These are phyloP conservation scores for Kodamaea sp. DNA, from an alignment of 1,139 yeast genomes.

Conservation along the genomic window DNA sequence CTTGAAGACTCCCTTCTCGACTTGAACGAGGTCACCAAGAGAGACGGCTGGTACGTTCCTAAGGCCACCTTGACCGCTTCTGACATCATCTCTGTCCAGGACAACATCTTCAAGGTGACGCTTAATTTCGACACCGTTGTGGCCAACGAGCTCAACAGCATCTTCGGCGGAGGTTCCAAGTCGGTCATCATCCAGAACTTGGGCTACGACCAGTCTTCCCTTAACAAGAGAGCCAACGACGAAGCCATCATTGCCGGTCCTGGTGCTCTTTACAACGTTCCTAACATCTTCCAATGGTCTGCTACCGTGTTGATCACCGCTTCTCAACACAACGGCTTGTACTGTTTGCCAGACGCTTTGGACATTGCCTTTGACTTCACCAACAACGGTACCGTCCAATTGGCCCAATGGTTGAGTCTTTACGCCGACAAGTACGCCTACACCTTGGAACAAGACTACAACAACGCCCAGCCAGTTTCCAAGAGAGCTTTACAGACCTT, in stretches of 20 bases:
- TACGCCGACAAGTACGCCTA: slow-evolving; percentile 19
- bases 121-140: slow-evolving; percentile 19
- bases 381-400: slow-evolving; percentile 14
- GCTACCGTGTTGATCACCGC: slow-evolving; percentile 28
- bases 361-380: slow-evolving; percentile 25
- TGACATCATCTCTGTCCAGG: slow-evolving; percentile 26
- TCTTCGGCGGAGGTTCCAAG: slow-evolving; percentile 7
- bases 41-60: slow-evolving; percentile 21
- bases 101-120: slow-evolving; percentile 30
- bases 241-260: slow-evolving; percentile 12
- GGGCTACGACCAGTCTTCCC: slow-evolving; percentile 11
- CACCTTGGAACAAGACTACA: slow-evolving; percentile 12
- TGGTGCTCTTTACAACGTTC: slow-evolving; percentile 10
- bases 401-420: slow-evolving; percentile 18
- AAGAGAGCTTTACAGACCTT: slow-evolving; percentile 6
- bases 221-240: slow-evolving; percentile 10
- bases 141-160: slow-evolving; percentile 13
- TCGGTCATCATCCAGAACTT: slow-evolving; percentile 9
- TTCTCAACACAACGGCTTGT: slow-evolving; percentile 19
- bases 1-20: slow-evolving; percentile 5
- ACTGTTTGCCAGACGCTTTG: slow-evolving; percentile 33
- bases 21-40: slow-evolving; percentile 9
- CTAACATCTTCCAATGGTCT: slow-evolving; percentile 26
- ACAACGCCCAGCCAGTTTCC: slow-evolving; percentile 9
- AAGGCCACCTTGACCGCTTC: slow-evolving; percentile 30